Evolutionary conservation across 2,329 filamentous ascomycete genomes (phyloP).

Genomic region (Biscogniauxia sp.): DNA sequence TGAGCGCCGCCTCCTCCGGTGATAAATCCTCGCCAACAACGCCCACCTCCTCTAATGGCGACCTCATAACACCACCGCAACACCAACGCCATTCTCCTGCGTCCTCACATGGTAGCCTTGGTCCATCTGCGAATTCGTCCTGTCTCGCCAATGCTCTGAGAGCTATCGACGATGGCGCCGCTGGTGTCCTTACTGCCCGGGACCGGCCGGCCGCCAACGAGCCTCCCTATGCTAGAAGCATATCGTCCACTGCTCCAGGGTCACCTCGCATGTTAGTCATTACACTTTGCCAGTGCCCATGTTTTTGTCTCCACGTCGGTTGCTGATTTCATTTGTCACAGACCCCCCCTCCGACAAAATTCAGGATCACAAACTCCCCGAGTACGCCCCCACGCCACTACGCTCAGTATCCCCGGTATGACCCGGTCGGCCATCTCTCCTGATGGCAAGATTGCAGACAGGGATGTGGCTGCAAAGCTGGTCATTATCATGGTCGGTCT

Average conservation of each 20-base stretch:
- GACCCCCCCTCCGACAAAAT: slow-evolving; percentile 67
- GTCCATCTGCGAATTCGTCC: slow-evolving; percentile 31
- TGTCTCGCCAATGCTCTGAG: slow-evolving; percentile 42
- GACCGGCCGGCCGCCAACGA: slow-evolving; percentile 41
- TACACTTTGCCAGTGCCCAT: not conserved
- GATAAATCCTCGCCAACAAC: slow-evolving; percentile 24
- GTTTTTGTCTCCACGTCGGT: slow-evolving; percentile 4
- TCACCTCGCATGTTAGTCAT: slow-evolving; percentile 57
- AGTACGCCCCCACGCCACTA: slow-evolving; percentile 80
- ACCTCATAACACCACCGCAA: slow-evolving; percentile 13
- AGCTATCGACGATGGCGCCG: slow-evolving; percentile 42
- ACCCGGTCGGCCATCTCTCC: slow-evolving; percentile 94
- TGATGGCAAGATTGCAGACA: slow-evolving; percentile 87
- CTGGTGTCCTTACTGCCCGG: slow-evolving; percentile 25
- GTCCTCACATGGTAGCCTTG: slow-evolving; percentile 28
- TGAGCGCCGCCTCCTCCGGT: slow-evolving; percentile 9
- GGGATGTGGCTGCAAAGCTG: slow-evolving; percentile 93
- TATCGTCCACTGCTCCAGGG: slow-evolving; percentile 56
- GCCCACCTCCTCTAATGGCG: slow-evolving; percentile 22
- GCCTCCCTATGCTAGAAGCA: slow-evolving; percentile 55
- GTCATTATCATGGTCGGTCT: slow-evolving; percentile 98
- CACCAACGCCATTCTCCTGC: slow-evolving; percentile 24
- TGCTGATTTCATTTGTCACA: slow-evolving; percentile 34
- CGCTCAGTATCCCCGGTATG: slow-evolving; percentile 93
- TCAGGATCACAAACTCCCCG: slow-evolving; percentile 76